A percentile compares a stretch with the other conserved stretches of the same genome.
These are phyloP conservation scores for Brasenia schreberi DNA, from an alignment of 164 flowering plant genomes.

Conservation along the genomic window DNA sequence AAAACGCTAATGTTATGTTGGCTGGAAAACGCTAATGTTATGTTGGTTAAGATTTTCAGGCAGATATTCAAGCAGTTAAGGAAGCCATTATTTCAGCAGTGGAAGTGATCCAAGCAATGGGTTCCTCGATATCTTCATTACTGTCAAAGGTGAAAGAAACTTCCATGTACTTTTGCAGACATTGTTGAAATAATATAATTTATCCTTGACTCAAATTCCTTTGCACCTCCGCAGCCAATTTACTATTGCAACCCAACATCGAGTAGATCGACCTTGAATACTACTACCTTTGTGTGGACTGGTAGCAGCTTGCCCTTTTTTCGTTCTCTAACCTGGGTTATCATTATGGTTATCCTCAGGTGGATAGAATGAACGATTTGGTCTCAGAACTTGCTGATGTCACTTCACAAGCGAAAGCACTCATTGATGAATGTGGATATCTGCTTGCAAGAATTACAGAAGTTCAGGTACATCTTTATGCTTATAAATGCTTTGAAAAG, in stretches of 20 bases:
- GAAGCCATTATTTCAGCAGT: constrained; percentile 60
- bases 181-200: not conserved
- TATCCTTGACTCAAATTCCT: not conserved
- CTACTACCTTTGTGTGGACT: not conserved
- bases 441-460: constrained; percentile 47
- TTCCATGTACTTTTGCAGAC: not conserved
- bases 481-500: too few species aligned
- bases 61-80: constrained; percentile 48
- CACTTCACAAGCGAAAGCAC: constrained; percentile 45
- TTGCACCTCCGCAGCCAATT: not conserved
- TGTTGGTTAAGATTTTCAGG: constrained; percentile 29
- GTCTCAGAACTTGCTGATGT: constrained; percentile 64
- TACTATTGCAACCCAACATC: too few species aligned
- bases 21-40: not conserved
- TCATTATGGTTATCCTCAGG: constrained; percentile 22
- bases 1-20: not conserved
- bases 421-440: constrained; percentile 58
- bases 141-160: constrained; percentile 45
- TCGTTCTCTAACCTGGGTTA: not conserved
- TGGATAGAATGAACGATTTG: constrained; percentile 39
- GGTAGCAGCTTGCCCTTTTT: not conserved
- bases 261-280: too few species aligned
- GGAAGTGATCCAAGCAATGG: constrained; percentile 82
- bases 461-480: constrained; percentile 43
- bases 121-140: constrained; percentile 47